Evolutionary conservation across 257 asterid species (phyloP), one percentile per base, ranked within the genome.

Genomic region (Forsythia suspensa): DNA sequence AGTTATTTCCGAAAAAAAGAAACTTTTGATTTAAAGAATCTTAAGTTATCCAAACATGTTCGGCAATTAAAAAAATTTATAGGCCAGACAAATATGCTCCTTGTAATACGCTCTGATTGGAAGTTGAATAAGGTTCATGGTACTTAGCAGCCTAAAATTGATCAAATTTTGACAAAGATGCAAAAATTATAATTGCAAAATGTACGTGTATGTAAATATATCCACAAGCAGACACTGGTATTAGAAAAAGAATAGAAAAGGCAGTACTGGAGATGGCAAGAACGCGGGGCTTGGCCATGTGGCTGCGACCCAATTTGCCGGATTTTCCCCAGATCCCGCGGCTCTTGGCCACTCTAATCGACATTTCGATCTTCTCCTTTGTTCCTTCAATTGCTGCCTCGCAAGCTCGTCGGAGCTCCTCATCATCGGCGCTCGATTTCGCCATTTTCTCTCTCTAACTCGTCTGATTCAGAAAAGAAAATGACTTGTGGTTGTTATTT

Each of bases 381-480:
- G 97, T 91, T 79, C 95, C 91, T 73, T 96, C 99, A 52, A 96
- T 91, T 82, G 96, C 96, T 48, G 92, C 91, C 86, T 96, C 93
- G 83, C 98, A 94, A 55, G 97, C 97, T 78, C 97, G 90, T 80
- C 99, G 95, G 65, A 96, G 94, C 90, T 96, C 97, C 82, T 80
- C 93, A 29, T 94, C 99, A 42, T 96, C 98, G 55, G 99, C 99
- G 92, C 99, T 96, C 16, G 98, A 94, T 90, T 89, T 96, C 88
- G 97, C 98, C 99, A 96, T 96, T 68, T 57, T 16, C 65, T 61
- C 70, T 24, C 70, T 63, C 70, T 63, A 63, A 57, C 65, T 18
- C 12, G 34, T 63, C 70, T 16, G 70, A 10, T 4, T 24, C 38
- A 24, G 40, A 10, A 63, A 39, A 9, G 70, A 29, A 63, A 63